Conservation (phyloP, 371 early-diverging fungal genomes). For the Haplosporangium sp. region DNA sequence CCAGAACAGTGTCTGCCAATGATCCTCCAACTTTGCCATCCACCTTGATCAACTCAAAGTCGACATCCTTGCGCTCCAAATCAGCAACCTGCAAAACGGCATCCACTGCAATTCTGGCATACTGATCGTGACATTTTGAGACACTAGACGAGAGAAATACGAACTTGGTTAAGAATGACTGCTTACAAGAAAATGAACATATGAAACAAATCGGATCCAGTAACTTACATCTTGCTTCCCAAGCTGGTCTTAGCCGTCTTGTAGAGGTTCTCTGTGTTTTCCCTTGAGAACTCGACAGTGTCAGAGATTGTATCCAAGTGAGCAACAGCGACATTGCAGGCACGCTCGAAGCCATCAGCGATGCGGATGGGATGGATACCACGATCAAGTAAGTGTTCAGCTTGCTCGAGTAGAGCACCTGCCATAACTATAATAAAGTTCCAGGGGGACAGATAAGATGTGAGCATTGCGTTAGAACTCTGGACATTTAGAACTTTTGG, state of each 20-base stretch:
- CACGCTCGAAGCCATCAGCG: slow-evolving; percentile 98
- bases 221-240: slow-evolving; percentile 97
- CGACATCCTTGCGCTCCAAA: slow-evolving; percentile 98
- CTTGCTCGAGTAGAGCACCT: slow-evolving; percentile 97
- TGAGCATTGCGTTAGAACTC: background rate
- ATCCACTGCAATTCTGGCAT: slow-evolving; percentile 98
- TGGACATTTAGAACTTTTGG: background rate
- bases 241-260: slow-evolving; percentile 98
- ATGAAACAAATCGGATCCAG: background rate
- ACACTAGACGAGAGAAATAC: slow-evolving; percentile 70
- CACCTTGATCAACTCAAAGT: slow-evolving; percentile 99
- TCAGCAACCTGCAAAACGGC: slow-evolving; percentile 98
- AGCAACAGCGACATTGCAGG: slow-evolving; percentile 92
- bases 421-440: slow-evolving; percentile 85
- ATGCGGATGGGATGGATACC: slow-evolving; percentile 99
- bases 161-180: background rate
- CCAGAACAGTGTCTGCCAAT: slow-evolving; percentile 92
- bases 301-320: slow-evolving; percentile 95
- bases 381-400: slow-evolving; percentile 94
- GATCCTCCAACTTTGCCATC: slow-evolving; percentile 99
- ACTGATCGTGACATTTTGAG: slow-evolving; percentile 96
- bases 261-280: slow-evolving; percentile 87
- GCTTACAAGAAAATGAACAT: background rate
- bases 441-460: background rate
- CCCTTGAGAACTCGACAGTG: slow-evolving; percentile 85